phyloP scores from a whole-genome alignment of 306 rosid species.

The Mucuna pruriens region DNA sequence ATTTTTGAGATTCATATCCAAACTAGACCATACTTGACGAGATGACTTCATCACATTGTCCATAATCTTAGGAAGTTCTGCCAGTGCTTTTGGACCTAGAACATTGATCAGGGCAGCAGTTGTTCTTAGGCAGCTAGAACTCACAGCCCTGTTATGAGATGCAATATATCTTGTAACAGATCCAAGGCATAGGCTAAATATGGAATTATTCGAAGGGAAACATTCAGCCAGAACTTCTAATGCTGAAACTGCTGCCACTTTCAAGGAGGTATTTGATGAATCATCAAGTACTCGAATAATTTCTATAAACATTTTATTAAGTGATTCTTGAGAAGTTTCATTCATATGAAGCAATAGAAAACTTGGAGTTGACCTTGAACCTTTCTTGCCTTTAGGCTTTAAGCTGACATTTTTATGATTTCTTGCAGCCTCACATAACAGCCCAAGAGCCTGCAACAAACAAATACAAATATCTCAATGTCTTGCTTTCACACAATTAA shows the following conservation, averaged over 20 bases:
- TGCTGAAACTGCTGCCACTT: conserved; percentile 85
- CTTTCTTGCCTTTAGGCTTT: conserved; percentile 51
- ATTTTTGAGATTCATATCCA: conserved; percentile 40
- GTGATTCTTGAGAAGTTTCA: conserved; percentile 59
- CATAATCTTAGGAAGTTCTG: conserved; percentile 85
- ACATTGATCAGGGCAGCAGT: conserved; percentile 74
- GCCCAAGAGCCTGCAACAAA: conserved; percentile 80
- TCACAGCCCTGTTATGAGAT: conserved; percentile 50
- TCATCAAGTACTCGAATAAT: conserved; percentile 65
- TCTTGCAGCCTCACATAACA: conserved; percentile 73
- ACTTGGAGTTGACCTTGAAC: conserved; percentile 43
- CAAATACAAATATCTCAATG: neutral
- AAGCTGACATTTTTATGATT: conserved; percentile 42
- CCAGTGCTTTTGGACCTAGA: conserved; percentile 80
- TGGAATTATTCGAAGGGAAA: conserved; percentile 62
- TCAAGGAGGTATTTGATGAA: conserved; percentile 62
- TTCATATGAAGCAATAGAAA: conserved; percentile 60
- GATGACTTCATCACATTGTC: conserved; percentile 64
- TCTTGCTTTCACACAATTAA: neutral
- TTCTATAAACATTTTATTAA: conserved; percentile 61
- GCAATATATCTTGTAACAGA: conserved; percentile 58
- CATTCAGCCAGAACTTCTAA: conserved; percentile 73
- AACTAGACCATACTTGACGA: conserved; percentile 45
- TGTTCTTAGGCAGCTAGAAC: conserved; percentile 78
- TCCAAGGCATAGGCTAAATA: conserved; percentile 65